Percentiles rank a stretch among this genome's conserved stretches.
Evolutionary conservation across 1,139 yeast species (phyloP).

Genomic region (Geotrichum bryndzae): DNA sequence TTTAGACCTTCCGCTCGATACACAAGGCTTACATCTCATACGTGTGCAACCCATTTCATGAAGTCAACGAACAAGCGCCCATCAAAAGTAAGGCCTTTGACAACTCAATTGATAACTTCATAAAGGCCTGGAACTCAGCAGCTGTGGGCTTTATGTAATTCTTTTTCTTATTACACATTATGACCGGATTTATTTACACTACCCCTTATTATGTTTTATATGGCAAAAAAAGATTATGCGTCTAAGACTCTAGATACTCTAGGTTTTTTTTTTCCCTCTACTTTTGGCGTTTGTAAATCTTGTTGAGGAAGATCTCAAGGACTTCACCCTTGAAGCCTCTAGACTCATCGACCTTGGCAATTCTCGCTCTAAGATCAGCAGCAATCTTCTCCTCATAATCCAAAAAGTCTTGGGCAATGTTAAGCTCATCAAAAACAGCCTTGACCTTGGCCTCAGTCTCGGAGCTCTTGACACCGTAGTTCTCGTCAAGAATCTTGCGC

Average conservation of each 20-base stretch:
- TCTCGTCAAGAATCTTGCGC: conserved; percentile 71
- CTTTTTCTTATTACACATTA: not conserved
- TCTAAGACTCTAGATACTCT: not conserved
- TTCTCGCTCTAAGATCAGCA: conserved; percentile 54
- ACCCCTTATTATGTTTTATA: not conserved
- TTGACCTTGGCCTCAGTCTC: conserved; percentile 67
- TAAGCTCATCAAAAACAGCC: conserved; percentile 65
- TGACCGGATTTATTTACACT: not conserved
- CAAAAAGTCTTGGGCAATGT: conserved; percentile 62
- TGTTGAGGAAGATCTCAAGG: conserved; percentile 73
- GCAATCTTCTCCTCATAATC: conserved; percentile 81
- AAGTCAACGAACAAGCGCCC: conserved; percentile 23
- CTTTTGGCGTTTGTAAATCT: conserved; percentile 91
- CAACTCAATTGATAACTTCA: conserved; percentile 25
- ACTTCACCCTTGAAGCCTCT: conserved; percentile 89
- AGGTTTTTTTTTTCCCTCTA: conserved; percentile 32
- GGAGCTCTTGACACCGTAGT: conserved; percentile 81
- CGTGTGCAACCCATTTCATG: conserved; percentile 39
- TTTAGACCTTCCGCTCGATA: conserved; percentile 31
- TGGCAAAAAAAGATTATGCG: not conserved
- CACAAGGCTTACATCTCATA: conserved; percentile 35
- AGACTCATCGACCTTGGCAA: conserved; percentile 71
- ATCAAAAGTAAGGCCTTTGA: conserved; percentile 30
- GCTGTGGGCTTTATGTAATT: conserved; percentile 14
- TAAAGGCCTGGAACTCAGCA: conserved; percentile 26